Conservation (phyloP, 768 basidiomycete species). For the Cantharellus cinnabarinus region DNA sequence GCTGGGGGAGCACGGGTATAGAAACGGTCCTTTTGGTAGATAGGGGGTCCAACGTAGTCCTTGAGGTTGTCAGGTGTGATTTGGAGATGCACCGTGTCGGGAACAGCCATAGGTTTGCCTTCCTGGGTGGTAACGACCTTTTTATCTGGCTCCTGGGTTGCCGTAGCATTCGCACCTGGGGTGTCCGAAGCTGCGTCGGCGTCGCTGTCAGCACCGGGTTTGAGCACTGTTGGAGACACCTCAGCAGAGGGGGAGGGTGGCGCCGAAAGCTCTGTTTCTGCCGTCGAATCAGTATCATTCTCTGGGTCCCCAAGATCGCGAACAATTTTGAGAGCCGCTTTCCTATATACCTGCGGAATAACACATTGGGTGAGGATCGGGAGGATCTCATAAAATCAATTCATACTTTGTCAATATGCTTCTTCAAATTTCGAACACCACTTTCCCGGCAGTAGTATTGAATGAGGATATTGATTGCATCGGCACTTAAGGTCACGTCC, state of each 20-base stretch:
- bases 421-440: conserved; percentile 91
- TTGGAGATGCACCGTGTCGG: conserved; percentile 51
- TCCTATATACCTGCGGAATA: conserved; percentile 66
- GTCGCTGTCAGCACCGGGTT: conserved; percentile 8
- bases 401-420: conserved; percentile 88
- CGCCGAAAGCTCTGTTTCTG: conserved; percentile 1
- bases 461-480: conserved; percentile 72
- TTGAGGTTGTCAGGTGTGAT: conserved; percentile 79
- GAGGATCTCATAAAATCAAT: neutral
- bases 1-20: conserved; percentile 64
- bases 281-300: conserved; percentile 36
- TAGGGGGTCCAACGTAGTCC: conserved; percentile 89
- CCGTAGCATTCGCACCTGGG: conserved; percentile 15
- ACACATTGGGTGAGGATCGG: neutral
- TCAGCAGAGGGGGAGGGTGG: neutral
- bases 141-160: conserved; percentile 14
- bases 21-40: conserved; percentile 89
- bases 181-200: conserved; percentile 33
- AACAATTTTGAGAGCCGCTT: conserved; percentile 82
- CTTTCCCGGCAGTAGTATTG: conserved; percentile 96
- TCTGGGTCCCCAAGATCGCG: conserved; percentile 73
- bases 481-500: conserved; percentile 57
- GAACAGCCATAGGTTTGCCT: conserved; percentile 64
- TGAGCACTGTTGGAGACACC: too few relatives aligned
- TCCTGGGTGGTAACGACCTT: conserved; percentile 53